Base-by-base conservation (phyloP, 768 basidiomycete species). In the Peribolospora baueri region DNA sequence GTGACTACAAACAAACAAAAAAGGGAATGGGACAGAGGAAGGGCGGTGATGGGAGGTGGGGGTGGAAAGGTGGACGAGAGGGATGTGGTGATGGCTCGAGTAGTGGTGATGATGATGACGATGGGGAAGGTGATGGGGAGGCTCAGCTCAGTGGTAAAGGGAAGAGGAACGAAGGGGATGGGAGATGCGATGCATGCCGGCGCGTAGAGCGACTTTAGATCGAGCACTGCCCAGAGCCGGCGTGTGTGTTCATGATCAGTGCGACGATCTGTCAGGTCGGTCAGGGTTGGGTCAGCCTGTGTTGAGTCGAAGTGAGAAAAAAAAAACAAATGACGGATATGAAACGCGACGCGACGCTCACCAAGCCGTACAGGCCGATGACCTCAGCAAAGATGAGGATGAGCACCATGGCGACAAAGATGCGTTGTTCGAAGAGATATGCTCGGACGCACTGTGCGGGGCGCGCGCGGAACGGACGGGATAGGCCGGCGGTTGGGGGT, bases 381-480 rank as follows among this genome's bases (percentile, higher is more conserved):
- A 93, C 88, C 67, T 91, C 87, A 5, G 79, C 80, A 61, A 86
- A 87, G 60, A 86, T 86, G 65, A 97, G 78, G 60, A 97, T 90
- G 46, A 97, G 78, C 14, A 97, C 86, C 90, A 95, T 95, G 5
- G 81, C 74, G 25, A 95, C 90, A 65, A 90, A 95, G 38, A 95
- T 78, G 65, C 78, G 81, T 58, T 80, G 80, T 70, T 93, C 88
- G 62, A 86, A 76, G 37, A 93, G 76, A 65, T 86, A 93, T 58
- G 85, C 85, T 56, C 87, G 76, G 11, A 88, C 85, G 62, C 85
- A 88, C 84, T 88, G 59, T 8, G 10, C 25, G 1, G 25, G 9
- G 42, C 41, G 14, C 51, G 54, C 38, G 52, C 7, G 25, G 8
- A 42, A 25, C 45, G 51, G 51, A 36, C 9, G 52, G 41, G 46